Conservation (phyloP, 805 yeast genomes). For the Cyberlindnera xishuangbannaensis region DNA sequence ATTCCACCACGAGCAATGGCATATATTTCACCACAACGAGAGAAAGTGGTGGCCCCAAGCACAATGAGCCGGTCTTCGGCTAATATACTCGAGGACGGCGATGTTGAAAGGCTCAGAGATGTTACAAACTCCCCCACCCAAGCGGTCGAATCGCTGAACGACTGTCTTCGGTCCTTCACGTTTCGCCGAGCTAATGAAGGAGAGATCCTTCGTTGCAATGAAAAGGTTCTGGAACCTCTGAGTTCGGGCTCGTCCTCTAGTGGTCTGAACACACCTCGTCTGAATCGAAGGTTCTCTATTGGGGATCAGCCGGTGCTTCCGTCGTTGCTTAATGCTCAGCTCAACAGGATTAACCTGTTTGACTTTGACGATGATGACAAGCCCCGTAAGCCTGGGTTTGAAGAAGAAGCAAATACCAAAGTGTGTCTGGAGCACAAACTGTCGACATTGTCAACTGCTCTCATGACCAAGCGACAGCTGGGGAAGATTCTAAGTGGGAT, state of each 20-base stretch:
- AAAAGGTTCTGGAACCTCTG: conserved; percentile 17
- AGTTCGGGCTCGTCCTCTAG: conserved; percentile 10
- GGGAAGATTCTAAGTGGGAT: conserved; percentile 25
- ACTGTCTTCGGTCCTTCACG: conserved; percentile 7
- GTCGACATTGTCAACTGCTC: conserved; percentile 14
- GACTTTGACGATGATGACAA: conserved; percentile 12
- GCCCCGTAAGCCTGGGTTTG: conserved; percentile 6
- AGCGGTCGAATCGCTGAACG: conserved; percentile 6
- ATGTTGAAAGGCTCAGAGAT: too few relatives aligned
- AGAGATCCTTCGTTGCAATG: conserved; percentile 10
- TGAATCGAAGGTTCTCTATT: conserved; percentile 16
- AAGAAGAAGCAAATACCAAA: conserved; percentile 4
- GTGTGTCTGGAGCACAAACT: conserved; percentile 16
- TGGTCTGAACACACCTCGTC: conserved; percentile 7
- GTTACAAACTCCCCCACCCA: conserved; percentile 3
- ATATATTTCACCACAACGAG: background rate
- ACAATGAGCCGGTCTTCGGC: background rate
- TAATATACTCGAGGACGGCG: background rate
- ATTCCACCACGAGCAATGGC: background rate
- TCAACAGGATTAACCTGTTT: conserved; percentile 23
- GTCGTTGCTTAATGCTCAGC: conserved; percentile 23
- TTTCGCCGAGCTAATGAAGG: conserved; percentile 7
- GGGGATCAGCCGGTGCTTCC: conserved; percentile 23
- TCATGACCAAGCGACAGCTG: conserved; percentile 25
- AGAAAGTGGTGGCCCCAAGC: background rate